Conservation (phyloP, 2,329 filamentous ascomycete species). For the Fulvia fulva region DNA sequence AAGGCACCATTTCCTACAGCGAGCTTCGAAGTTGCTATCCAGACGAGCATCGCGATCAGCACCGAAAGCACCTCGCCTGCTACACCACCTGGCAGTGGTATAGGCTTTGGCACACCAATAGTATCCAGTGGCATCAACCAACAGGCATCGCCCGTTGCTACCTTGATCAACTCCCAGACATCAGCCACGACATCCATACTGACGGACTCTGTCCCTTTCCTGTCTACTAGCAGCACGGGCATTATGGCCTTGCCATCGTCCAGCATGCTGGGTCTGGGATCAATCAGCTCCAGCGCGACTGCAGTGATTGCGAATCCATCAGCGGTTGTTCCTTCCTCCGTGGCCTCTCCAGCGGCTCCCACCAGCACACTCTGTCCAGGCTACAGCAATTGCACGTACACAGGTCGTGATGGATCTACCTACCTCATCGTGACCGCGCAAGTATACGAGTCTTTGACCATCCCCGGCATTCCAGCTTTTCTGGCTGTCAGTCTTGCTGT, state of each 20-base stretch:
- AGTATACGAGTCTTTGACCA: not conserved
- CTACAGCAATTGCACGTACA: not conserved
- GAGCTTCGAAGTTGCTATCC: no score
- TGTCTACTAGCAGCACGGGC: no score
- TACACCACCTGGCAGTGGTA: not conserved
- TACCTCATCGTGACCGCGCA: conserved; percentile 1
- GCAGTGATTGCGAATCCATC: no score
- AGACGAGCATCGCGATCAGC: not conserved
- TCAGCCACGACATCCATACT: no score
- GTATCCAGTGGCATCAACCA: no score
- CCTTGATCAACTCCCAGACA: no score
- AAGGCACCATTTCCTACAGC: not conserved
- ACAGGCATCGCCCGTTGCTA: no score
- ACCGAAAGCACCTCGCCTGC: not conserved
- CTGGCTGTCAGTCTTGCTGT: not conserved
- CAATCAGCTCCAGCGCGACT: no score
- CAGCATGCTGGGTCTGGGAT: no score
- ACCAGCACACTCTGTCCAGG: not conserved
- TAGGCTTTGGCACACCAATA: no score
- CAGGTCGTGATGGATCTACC: conserved; percentile 1
- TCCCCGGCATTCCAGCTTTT: not conserved
- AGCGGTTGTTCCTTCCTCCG: not conserved
- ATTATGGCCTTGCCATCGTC: no score
- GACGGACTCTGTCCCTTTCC: no score
- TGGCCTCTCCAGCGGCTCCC: not conserved